Evolutionary conservation across 1,139 yeast genomes (phyloP), one percentile per base, ranked within the genome.

Genomic region (Meyerozyma smithsonii): DNA sequence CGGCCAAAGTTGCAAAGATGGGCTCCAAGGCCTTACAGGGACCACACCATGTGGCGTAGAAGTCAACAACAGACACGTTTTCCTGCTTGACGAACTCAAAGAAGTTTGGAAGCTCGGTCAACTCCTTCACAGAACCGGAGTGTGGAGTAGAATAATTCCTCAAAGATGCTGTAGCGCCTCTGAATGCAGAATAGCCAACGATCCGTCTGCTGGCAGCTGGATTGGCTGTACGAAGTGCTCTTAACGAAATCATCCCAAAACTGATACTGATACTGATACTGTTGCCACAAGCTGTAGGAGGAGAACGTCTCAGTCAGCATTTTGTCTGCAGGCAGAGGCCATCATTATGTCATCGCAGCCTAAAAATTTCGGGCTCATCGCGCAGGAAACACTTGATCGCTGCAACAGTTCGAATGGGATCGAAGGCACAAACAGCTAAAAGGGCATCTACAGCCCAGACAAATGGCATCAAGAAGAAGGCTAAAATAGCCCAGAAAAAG

Each of bases 21-120:
- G 74, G 74, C 37, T 65, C 71, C 37, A 69, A 52, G 10, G 70
- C 70, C 47, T 68, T 69, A 43, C 74, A 69, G 8, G 74, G 74
- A 3, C 73, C 74, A 52, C 74, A 69, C 74, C 74, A 69, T 3
- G 69, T 63, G 36, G 74, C 74, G 49, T 66, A 66, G 46, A 68
- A 69, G 44, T 69, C 74, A 33, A 69, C 56, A 3, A 69, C 63
- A 1, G 69, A 48, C 5, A 66, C 52, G 39, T 62, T 59, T n/a
- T 62, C 61, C 36, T 45, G 51, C 30, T 44, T 47, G 16, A 52
- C 41, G 34, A 44, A 59, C 35, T 46, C 53, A 55, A 39, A 51
- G 54, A 45, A 66, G 53, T 44, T 23, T 32, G 15, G 42, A 38
- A 26, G 20, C 20, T 30, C 34, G 12, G 20, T 16, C 1, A 30